Base-by-base conservation (phyloP, 1,139 yeast species). In the Taphrina communis region DNA sequence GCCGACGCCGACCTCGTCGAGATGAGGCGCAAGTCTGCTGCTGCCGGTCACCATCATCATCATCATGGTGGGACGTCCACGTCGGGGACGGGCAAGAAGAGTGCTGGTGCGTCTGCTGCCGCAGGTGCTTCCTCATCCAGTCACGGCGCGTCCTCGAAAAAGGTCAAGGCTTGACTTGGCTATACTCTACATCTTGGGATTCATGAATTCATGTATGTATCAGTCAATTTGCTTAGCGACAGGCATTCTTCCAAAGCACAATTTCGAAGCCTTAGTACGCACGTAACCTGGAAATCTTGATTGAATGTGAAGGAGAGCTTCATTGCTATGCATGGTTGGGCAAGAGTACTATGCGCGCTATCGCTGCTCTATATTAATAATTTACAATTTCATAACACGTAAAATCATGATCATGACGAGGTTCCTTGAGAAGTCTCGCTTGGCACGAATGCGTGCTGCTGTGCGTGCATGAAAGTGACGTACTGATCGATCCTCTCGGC, bases 1-100 rank as follows among this genome's bases (percentile, higher is more conserved):
- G 62, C 65, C 11, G 60, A 63, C 46, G 65, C 58, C 57, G 70
- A 68, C 36, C 8, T 68, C 38, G 35, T 39, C 12, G 61, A 53
- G 25, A 52, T 63, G 61, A 56, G 39, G 46, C 35, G 51, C 35
- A 63, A 63, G 48, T 31, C 17, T 25, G 31, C 31, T 25, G 31
- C 31, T 4, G 31, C 4, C 4, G 31, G 31, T 25, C 4, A 4
- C 4, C 31, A 17, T 17, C 4, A 4, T 25, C 31, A 25, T 4
- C 31, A 25, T 25, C 31, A 25, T 25, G 31, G 31, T 25, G 31
- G 4, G 31, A 4, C 31, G 31, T 25, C 31, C 31, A 2, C 31
- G 31, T 25, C 31, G 31, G 31, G 31, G 9, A 11, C 42, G 12
- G 50, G 42, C 31, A 56, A 56, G 48, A 56, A 56, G 48, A 3